Evolutionary conservation across 352 stramenopile species (phyloP).

Genomic region (Saprolegnia diclina): DNA sequence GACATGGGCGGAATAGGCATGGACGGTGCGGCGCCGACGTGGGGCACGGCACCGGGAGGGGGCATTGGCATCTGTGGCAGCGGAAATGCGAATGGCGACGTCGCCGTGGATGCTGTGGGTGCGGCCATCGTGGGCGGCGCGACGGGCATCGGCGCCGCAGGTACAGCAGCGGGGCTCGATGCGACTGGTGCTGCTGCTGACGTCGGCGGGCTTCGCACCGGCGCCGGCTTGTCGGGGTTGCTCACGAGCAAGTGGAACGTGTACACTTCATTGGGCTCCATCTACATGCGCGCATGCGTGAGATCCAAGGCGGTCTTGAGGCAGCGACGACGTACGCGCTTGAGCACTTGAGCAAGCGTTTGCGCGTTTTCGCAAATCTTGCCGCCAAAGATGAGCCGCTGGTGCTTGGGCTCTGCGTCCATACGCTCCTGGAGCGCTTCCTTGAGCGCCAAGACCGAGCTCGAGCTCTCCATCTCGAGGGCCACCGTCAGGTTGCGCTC

Average conservation of each 20-base stretch:
- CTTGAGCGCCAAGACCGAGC: slow-evolving; percentile 57
- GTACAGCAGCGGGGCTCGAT: neutral
- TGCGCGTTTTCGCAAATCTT: slow-evolving; percentile 75
- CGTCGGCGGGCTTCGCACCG: slow-evolving; percentile 28
- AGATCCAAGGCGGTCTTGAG: neutral
- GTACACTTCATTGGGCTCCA: slow-evolving; percentile 26
- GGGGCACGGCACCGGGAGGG: slow-evolving; percentile 18
- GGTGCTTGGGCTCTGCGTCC: slow-evolving; percentile 40
- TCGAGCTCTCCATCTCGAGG: slow-evolving; percentile 37
- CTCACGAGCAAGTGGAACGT: slow-evolving; percentile 68
- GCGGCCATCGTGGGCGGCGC: slow-evolving; percentile 9
- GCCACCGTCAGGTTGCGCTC: slow-evolving; percentile 43
- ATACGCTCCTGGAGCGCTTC: slow-evolving; percentile 44
- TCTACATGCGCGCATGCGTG: slow-evolving; percentile 1
- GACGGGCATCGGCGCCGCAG: neutral
- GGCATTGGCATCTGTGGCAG: slow-evolving; percentile 27
- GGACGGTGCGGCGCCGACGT: slow-evolving; percentile 12
- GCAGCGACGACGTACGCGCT: slow-evolving; percentile 9
- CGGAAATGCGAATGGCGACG: neutral
- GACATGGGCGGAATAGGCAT: neutral
- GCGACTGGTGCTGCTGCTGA: slow-evolving; percentile 17
- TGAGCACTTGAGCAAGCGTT: slow-evolving; percentile 33
- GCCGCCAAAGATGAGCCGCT: slow-evolving; percentile 84
- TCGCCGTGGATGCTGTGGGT: neutral
- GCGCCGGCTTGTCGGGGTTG: slow-evolving; percentile 25